Conservation (phyloP, 495 filamentous ascomycete species). For the Astrocystis sublimbata region DNA sequence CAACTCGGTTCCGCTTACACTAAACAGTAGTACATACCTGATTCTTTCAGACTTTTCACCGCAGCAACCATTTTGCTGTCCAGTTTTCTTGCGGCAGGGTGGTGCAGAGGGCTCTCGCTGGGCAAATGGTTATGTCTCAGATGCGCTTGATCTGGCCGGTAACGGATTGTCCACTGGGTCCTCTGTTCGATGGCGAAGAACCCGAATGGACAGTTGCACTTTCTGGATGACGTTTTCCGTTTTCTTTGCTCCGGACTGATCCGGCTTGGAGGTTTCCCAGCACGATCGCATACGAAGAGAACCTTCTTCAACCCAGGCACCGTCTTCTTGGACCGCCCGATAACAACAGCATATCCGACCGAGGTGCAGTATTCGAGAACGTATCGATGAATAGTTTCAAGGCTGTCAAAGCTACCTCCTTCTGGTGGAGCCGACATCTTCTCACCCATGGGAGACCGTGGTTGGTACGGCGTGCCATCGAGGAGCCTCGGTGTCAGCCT, state of each 20-base stretch:
- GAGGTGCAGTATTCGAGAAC: slow-evolving; percentile 56
- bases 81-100: slow-evolving; percentile 57
- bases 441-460: slow-evolving; percentile 45
- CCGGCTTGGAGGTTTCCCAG: slow-evolving; percentile 53
- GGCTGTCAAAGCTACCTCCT: slow-evolving; percentile 54
- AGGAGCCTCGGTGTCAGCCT: slow-evolving; percentile 45
- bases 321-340: slow-evolving; percentile 59
- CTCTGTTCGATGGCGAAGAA: slow-evolving; percentile 60
- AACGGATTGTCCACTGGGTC: slow-evolving; percentile 58
- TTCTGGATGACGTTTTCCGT: slow-evolving; percentile 57
- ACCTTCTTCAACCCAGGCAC: slow-evolving; percentile 59
- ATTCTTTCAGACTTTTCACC: slow-evolving; percentile 57
- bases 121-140: slow-evolving; percentile 57
- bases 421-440: slow-evolving; percentile 58
- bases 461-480: slow-evolving; percentile 46
- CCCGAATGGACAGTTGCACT: slow-evolving; percentile 59
- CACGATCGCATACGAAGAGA: slow-evolving; percentile 58
- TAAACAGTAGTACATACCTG: slow-evolving; percentile 40
- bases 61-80: slow-evolving; percentile 60
- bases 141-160: slow-evolving; percentile 51
- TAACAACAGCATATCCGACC: slow-evolving; percentile 59
- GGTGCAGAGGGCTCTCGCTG: slow-evolving; percentile 56
- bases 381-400: slow-evolving; percentile 55
- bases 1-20: not conserved
- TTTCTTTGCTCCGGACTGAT: slow-evolving; percentile 56